These are phyloP conservation scores for Leptographium flavum DNA, from an alignment of 2,329 filamentous ascomycete species.

Conservation along the genomic window DNA sequence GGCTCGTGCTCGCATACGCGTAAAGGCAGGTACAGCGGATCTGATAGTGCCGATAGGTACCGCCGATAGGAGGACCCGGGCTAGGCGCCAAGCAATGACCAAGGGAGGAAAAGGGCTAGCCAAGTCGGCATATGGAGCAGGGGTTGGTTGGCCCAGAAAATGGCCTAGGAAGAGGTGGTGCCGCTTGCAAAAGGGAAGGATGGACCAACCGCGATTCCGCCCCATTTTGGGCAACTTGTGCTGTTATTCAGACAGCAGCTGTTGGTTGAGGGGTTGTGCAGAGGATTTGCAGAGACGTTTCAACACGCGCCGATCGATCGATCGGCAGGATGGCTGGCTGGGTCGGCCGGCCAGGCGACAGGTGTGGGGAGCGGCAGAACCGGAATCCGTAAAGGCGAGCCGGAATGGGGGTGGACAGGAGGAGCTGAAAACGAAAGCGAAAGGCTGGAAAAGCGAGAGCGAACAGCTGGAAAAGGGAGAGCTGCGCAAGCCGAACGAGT, in stretches of 20 bases:
- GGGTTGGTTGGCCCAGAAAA: not conserved
- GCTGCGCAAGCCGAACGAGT: no score
- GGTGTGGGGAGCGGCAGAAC: no score
- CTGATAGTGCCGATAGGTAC: not conserved
- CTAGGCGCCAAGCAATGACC: not conserved
- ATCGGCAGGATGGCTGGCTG: no score
- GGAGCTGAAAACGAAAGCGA: no score
- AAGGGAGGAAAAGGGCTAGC: not conserved
- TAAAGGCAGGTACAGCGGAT: not conserved
- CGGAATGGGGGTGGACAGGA: no score
- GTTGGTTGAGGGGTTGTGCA: no score
- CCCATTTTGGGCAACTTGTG: slow-evolving; percentile 26
- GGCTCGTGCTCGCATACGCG: not conserved
- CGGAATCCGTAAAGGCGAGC: no score
- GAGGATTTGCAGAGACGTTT: no score
- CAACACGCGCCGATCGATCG: no score
- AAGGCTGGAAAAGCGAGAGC: no score
- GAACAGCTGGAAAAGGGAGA: no score
- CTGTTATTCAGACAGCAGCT: slow-evolving; percentile 2
- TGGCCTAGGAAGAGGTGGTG: not conserved
- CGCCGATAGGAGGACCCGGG: not conserved
- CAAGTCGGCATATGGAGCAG: not conserved
- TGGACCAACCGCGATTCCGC: slow-evolving; percentile 39
- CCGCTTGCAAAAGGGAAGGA: slow-evolving; percentile 5
- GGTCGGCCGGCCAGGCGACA: no score